These are phyloP conservation scores for Phytopythium chamaehyphon DNA, from an alignment of 352 stramenopile genomes.

Conservation along the genomic window DNA sequence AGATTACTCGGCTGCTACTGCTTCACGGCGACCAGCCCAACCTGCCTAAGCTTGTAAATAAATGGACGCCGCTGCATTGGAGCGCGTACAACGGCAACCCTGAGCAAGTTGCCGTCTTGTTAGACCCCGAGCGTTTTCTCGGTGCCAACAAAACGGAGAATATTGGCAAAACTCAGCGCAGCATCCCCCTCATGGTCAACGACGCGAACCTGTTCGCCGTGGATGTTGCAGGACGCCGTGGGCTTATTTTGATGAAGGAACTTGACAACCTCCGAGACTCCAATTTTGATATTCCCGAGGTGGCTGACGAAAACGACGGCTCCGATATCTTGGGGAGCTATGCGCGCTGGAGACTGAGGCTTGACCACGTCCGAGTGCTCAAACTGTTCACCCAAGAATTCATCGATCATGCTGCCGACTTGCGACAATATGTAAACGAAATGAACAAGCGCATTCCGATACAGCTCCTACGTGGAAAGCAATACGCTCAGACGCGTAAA, in stretches of 20 bases:
- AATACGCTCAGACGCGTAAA: conserved; percentile 10
- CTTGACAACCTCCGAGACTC: conserved; percentile 22
- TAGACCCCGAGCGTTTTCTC: conserved; percentile 26
- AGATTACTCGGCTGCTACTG: conserved; percentile 58
- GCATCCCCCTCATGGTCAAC: conserved; percentile 56
- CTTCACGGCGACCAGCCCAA: conserved; percentile 68
- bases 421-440: conserved; percentile 48
- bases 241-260: conserved; percentile 40
- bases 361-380: conserved; percentile 55
- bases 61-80: conserved; percentile 77
- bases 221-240: conserved; percentile 57
- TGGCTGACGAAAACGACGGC: background rate
- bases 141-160: conserved; percentile 1
- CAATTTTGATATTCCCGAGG: background rate
- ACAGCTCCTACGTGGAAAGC: conserved; percentile 12
- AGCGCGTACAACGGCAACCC: conserved; percentile 73
- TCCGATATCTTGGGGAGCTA: conserved; percentile 20
- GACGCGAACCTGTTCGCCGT: conserved; percentile 53
- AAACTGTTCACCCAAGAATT: conserved; percentile 54
- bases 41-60: conserved; percentile 54
- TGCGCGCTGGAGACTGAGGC: conserved; percentile 44
- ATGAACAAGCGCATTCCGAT: conserved; percentile 54
- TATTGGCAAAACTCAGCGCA: conserved; percentile 36
- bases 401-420: conserved; percentile 27
- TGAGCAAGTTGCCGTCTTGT: conserved; percentile 47